Percentiles rank a stretch among this genome's conserved stretches.
These are phyloP conservation scores for Bidens hawaiensis DNA, from an alignment of 140 eudicot genomes.

Conservation along the genomic window DNA sequence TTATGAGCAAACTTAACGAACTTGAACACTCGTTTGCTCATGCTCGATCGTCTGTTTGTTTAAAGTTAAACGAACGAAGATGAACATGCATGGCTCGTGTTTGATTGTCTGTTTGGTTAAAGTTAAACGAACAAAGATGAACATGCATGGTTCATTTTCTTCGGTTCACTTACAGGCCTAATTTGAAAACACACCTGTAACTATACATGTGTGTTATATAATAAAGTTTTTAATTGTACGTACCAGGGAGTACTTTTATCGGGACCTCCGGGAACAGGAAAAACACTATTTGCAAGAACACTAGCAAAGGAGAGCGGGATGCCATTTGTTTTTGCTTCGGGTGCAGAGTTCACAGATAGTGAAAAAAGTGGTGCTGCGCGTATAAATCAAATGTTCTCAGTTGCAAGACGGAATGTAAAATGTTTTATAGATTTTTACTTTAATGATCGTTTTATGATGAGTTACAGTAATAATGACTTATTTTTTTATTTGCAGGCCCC, in stretches of 20 bases:
- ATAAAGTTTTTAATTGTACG: constrained; percentile 1
- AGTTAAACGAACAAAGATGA: no score
- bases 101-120: no score
- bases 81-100: no score
- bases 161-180: no score
- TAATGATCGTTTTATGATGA: neutral
- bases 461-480: neutral
- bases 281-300: constrained; percentile 92
- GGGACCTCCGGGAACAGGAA: constrained; percentile 99
- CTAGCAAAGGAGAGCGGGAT: constrained; percentile 89
- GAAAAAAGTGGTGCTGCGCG: constrained; percentile 90
- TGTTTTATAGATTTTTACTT: neutral
- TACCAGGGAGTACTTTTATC: constrained; percentile 88
- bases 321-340: constrained; percentile 97
- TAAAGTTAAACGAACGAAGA: no score
- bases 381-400: constrained; percentile 74
- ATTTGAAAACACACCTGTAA: constrained; percentile 1
- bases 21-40: no score
- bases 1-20: no score
- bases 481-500: constrained; percentile 67
- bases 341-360: constrained; percentile 96
- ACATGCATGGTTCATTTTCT: no score
- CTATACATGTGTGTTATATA: neutral
- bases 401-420: constrained; percentile 83
- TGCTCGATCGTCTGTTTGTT: no score